Base-by-base conservation (phyloP, 495 filamentous ascomycete species). In the Lasiosphaeria miniovina region DNA sequence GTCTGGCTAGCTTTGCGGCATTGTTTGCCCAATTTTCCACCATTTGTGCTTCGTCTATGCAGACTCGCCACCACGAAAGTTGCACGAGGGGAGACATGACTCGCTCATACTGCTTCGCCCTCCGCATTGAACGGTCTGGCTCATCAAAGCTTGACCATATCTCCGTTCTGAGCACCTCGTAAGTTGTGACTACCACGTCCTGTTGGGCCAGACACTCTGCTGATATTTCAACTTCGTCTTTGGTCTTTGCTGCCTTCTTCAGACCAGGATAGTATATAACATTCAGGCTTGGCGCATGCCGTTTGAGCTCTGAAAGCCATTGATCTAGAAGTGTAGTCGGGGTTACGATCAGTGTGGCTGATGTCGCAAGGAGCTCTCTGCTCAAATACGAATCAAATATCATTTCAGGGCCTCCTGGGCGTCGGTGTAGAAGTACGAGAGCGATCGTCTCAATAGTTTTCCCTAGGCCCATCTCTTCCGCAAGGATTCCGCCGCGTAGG, bases 401-500 rank as follows among this genome's bases (percentile, higher is more conserved):
- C 31, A 59, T 41, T 10, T 52, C 9, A 0, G 64, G 60, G 5
- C 57, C 56, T 14, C 49, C 41, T 4, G 62, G 65, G 17, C 74
- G 78, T 40, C 58, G 75, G 65, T 96, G 86, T 49, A 88, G 68
- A 49, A 81, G 82, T 0, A 96, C 86, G 17, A 97, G 73, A 3
- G 88, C 83, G 49, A 94, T 89, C 53, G 93, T 80, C 70, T 98
- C 94, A 17, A 97, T 83, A 0, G 94, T 97, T 70, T 98, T 98
- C 1, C 94, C 94, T 4, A 98, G 75, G 0, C 93, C 93, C 94
- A 97, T 97, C 73, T 98, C 94, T 71, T 98, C 93, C 0, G 92
- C 90, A 24, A 98, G 80, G 35, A 84, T 86, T 46, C 88, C 88
- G 35, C 88, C 88, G 51, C 78, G 83, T 35, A 90, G 56, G 2